These are phyloP conservation scores for Podospora australis DNA, from an alignment of 495 filamentous ascomycete species.

Conservation along the genomic window DNA sequence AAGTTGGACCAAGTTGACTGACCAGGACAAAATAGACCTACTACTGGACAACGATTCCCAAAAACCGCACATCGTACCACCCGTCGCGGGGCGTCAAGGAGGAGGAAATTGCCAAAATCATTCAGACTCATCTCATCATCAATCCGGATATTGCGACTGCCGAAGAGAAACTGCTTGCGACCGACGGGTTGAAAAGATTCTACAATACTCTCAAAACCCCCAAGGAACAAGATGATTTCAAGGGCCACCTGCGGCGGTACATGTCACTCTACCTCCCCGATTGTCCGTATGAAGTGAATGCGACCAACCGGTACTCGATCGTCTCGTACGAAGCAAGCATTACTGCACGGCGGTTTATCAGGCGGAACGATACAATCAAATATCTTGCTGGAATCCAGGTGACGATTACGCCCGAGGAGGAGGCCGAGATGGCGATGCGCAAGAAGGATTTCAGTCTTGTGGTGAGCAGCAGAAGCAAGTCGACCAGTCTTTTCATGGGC, in stretches of 20 bases:
- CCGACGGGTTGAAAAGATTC: slow-evolving; percentile 69
- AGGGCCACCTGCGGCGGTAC: slow-evolving; percentile 80
- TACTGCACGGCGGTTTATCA: slow-evolving; percentile 72
- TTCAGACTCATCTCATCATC: slow-evolving; percentile 70
- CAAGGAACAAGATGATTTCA: slow-evolving; percentile 83
- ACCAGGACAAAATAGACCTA: slow-evolving; percentile 54
- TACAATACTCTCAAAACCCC: slow-evolving; percentile 56
- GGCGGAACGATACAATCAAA: slow-evolving; percentile 77
- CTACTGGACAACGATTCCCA: slow-evolving; percentile 93
- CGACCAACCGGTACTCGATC: slow-evolving; percentile 95
- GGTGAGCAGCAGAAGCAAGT: slow-evolving; percentile 83
- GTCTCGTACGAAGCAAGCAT: slow-evolving; percentile 79
- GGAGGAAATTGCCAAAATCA: slow-evolving; percentile 69
- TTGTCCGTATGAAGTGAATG: slow-evolving; percentile 87
- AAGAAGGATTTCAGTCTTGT: slow-evolving; percentile 95
- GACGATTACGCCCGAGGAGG: slow-evolving; percentile 82
- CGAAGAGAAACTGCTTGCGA: slow-evolving; percentile 62
- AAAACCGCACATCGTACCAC: slow-evolving; percentile 84
- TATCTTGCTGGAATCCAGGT: slow-evolving; percentile 86
- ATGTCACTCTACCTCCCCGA: slow-evolving; percentile 89
- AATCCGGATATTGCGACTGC: slow-evolving; percentile 63
- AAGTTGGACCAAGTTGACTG: slow-evolving; percentile 1
- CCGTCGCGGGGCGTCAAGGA: slow-evolving; percentile 74
- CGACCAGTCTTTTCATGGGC: slow-evolving; percentile 82
- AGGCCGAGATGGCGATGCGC: slow-evolving; percentile 66